Conservation (phyloP, 129 eudicot genomes). For the Heracleum sosnowskyi region DNA sequence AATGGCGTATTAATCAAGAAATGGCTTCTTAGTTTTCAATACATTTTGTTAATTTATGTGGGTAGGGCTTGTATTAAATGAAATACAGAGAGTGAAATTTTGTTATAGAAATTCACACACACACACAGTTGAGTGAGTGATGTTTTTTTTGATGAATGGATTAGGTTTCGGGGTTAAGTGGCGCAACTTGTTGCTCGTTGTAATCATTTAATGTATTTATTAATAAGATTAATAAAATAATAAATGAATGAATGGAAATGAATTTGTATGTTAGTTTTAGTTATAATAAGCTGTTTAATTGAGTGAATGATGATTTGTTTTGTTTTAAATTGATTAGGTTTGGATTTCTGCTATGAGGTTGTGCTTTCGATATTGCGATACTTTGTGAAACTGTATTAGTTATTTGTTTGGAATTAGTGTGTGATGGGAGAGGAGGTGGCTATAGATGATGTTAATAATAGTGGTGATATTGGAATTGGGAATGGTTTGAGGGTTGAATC, state of each 20-base stretch:
- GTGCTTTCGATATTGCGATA: background rate
- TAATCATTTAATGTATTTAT: background rate
- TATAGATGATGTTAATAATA: conserved; percentile 25
- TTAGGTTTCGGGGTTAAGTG: background rate
- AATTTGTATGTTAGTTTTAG: background rate
- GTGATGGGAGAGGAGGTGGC: conserved; percentile 52
- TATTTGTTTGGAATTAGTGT: conserved; percentile 12
- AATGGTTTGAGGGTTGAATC: conserved; percentile 20
- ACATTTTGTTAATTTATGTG: background rate
- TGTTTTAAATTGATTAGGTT: background rate
- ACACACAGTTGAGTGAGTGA: background rate
- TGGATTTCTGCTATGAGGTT: background rate
- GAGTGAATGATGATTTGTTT: background rate
- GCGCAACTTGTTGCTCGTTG: background rate
- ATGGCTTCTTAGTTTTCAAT: background rate
- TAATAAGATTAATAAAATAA: no score
- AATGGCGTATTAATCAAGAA: background rate
- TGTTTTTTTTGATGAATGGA: background rate
- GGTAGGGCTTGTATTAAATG: background rate
- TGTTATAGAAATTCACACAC: background rate
- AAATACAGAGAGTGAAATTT: background rate
- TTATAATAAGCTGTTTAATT: background rate
- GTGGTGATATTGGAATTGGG: conserved; percentile 24
- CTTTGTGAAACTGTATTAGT: conserved; percentile 11
- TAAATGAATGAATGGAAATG: background rate